phyloP scores from a whole-genome alignment of 2,329 filamentous ascomycete species.

The Colletotrichum higginsianum region DNA sequence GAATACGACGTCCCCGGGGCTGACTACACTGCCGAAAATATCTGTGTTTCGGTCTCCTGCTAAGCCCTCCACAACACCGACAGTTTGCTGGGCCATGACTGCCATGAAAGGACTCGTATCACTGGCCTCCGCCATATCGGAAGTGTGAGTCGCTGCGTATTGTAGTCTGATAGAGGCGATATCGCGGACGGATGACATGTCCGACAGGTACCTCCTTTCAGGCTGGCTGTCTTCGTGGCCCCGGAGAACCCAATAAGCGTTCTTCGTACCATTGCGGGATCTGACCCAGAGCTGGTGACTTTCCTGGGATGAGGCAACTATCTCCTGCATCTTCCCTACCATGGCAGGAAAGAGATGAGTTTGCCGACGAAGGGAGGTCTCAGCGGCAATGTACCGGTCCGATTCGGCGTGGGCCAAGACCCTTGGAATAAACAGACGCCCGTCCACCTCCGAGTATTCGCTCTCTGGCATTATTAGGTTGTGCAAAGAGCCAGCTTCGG shows the following conservation, averaged over 20 bases:
- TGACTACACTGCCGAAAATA: background rate
- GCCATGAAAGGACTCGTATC: background rate
- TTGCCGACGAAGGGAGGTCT: background rate
- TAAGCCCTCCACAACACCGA: background rate
- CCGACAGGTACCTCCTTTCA: too few species aligned
- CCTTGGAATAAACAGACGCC: conserved; percentile 11
- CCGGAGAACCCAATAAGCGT: too few species aligned
- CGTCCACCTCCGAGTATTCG: conserved; percentile 2
- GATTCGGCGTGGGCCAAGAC: background rate
- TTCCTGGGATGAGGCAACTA: background rate
- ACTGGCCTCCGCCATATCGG: too few species aligned
- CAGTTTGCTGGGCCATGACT: background rate
- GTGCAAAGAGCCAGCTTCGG: too few species aligned
- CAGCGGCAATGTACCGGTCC: background rate
- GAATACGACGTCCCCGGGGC: background rate
- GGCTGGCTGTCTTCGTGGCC: too few species aligned
- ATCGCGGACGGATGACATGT: too few species aligned
- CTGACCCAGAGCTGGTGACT: background rate
- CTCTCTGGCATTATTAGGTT: background rate
- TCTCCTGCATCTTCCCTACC: too few species aligned
- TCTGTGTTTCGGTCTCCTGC: background rate
- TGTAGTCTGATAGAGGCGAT: too few species aligned
- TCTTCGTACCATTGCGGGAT: too few species aligned
- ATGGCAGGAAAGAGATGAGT: too few species aligned
- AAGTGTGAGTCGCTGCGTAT: too few species aligned